phyloP scores from a whole-genome alignment of 2,329 filamentous ascomycete genomes.

The Colletotrichum navitas region DNA sequence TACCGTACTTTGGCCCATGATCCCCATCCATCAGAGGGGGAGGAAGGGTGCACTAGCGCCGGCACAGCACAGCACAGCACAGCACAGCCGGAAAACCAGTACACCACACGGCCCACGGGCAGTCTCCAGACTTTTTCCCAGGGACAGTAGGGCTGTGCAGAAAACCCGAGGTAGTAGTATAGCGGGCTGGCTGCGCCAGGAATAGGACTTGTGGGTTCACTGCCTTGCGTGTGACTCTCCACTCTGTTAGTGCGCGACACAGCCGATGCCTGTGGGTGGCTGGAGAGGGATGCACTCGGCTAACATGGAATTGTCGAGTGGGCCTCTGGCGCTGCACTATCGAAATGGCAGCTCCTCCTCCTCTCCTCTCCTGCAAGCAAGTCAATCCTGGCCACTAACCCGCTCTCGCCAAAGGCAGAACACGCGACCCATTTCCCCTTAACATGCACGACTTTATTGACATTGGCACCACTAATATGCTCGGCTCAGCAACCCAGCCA shows the following conservation, averaged over 20 bases:
- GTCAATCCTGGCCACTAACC: slow-evolving; percentile 19
- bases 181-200: slow-evolving; percentile 30
- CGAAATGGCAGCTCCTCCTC: neutral
- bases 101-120: slow-evolving; percentile 1
- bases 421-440: slow-evolving; percentile 33
- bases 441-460: slow-evolving; percentile 33
- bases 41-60: slow-evolving; percentile 17
- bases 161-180: slow-evolving; percentile 24
- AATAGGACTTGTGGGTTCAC: slow-evolving; percentile 31
- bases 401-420: neutral
- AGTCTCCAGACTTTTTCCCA: slow-evolving; percentile 14
- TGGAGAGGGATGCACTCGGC: neutral
- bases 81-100: slow-evolving; percentile 31
- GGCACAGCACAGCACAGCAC: neutral
- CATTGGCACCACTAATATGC: slow-evolving; percentile 1
- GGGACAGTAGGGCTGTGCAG: slow-evolving; percentile 42
- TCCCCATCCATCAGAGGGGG: neutral
- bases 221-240: neutral
- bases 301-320: slow-evolving; percentile 6
- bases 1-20: slow-evolving; percentile 6
- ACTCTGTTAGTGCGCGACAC: slow-evolving; percentile 17
- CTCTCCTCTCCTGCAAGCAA: slow-evolving; percentile 19
- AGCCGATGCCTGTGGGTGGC: neutral
- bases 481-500: neutral
- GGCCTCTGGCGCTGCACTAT: neutral